These are phyloP conservation scores for Globisporangium carolinianum DNA, from an alignment of 352 stramenopile species.

Conservation along the genomic window DNA sequence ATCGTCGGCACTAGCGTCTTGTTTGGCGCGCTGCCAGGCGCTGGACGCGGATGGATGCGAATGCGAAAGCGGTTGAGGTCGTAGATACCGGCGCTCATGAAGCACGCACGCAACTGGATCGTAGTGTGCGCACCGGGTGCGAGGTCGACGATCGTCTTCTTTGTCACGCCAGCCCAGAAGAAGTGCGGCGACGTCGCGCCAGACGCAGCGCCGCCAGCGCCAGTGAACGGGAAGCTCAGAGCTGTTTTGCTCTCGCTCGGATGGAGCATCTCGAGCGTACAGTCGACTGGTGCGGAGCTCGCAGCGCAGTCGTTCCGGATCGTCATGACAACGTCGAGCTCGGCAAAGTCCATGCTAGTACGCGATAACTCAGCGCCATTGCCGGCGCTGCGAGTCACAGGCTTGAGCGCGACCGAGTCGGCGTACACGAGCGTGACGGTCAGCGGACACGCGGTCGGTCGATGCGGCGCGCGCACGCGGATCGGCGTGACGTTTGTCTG, in stretches of 20 bases:
- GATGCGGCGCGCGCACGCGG: constrained; percentile 40
- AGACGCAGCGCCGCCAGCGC: background rate
- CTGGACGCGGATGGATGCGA: constrained; percentile 23
- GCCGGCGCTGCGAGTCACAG: constrained; percentile 5
- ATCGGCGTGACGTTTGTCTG: constrained; percentile 61
- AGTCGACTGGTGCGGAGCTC: constrained; percentile 55
- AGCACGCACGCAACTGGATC: constrained; percentile 68
- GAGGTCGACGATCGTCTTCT: constrained; percentile 56
- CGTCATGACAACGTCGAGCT: constrained; percentile 71
- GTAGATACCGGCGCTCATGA: constrained; percentile 66
- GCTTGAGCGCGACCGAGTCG: constrained; percentile 25
- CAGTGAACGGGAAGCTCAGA: constrained; percentile 6
- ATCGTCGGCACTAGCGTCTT: constrained; percentile 21
- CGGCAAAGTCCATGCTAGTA: constrained; percentile 31
- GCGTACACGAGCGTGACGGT: constrained; percentile 65
- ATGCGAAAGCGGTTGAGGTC: constrained; percentile 81
- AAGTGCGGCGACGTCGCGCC: constrained; percentile 44
- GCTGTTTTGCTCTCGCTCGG: constrained; percentile 45
- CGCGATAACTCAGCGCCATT: background rate
- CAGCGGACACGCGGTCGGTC: constrained; percentile 47
- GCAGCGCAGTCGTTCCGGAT: constrained; percentile 56
- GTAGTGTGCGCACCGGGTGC: constrained; percentile 30
- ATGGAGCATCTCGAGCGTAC: constrained; percentile 74
- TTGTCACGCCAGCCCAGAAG: constrained; percentile 76
- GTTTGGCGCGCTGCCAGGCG: background rate